These are phyloP conservation scores for Melanomma pulvis-pyrius DNA, from an alignment of 495 filamentous ascomycete species.

Conservation along the genomic window DNA sequence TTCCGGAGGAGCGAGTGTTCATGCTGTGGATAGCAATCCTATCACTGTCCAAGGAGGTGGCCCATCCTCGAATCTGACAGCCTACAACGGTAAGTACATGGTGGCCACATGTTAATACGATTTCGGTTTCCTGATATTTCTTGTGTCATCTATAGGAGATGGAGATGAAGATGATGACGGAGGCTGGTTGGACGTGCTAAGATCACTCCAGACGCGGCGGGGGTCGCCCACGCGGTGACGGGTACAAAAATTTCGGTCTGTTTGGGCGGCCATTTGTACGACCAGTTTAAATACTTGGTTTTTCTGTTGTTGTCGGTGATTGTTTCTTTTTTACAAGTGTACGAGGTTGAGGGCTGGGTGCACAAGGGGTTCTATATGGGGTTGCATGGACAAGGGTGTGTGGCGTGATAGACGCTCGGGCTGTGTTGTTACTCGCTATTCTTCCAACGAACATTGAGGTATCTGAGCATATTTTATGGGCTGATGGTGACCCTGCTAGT, in stretches of 20 bases:
- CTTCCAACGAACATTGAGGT: background rate
- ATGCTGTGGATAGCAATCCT: conserved; percentile 42
- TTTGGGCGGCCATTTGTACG: conserved; percentile 15
- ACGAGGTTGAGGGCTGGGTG: background rate
- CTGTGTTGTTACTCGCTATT: conserved; percentile 3
- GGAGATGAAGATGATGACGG: conserved; percentile 32
- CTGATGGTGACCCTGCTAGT: background rate
- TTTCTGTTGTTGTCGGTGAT: background rate
- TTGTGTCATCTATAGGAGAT: conserved; percentile 21
- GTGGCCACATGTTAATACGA: conserved; percentile 28
- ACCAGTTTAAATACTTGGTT: conserved; percentile 19
- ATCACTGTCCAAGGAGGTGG: conserved; percentile 40
- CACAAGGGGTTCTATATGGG: background rate
- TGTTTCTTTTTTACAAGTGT: background rate
- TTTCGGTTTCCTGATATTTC: conserved; percentile 28
- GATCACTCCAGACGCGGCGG: conserved; percentile 25
- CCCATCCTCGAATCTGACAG: background rate
- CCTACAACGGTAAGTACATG: conserved; percentile 37
- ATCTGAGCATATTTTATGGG: conserved; percentile 6
- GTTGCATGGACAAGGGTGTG: background rate
- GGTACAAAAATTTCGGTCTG: conserved; percentile 8
- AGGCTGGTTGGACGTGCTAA: conserved; percentile 33
- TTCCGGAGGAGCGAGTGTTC: conserved; percentile 33
- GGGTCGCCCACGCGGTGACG: background rate
- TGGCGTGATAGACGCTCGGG: background rate